Conservation (phyloP, 176 grass and related monocot species). For the Phoenix roebelenii region DNA sequence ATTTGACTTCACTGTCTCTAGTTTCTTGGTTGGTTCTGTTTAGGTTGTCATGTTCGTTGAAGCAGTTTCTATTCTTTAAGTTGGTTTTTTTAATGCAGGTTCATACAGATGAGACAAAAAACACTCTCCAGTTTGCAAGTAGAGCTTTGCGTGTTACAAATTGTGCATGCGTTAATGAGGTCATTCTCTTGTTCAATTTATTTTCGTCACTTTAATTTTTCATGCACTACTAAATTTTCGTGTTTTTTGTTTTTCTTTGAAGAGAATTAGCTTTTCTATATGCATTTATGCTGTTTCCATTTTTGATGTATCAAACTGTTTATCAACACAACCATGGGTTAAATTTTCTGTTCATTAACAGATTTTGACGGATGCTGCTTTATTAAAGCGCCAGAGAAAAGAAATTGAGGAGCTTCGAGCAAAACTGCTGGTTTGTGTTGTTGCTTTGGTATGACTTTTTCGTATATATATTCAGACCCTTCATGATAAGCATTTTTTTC, state of each 20-base stretch:
- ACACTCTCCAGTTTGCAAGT: conserved; percentile 83
- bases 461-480: neutral
- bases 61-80: conserved; percentile 14
- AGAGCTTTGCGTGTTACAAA: conserved; percentile 88
- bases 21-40: too few species aligned
- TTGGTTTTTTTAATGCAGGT: conserved; percentile 27
- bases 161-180: conserved; percentile 85
- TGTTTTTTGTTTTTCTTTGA: neutral
- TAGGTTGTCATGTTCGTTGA: too few species aligned
- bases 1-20: too few species aligned
- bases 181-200: conserved; percentile 16
- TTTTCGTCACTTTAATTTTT: neutral
- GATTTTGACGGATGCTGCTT: conserved; percentile 95
- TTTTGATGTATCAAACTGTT: too few species aligned
- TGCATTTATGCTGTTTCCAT: too few species aligned
- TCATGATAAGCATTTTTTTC: conserved; percentile 12
- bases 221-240: conserved; percentile 1
- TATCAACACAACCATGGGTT: too few species aligned
- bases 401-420: conserved; percentile 88
- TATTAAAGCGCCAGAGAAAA: conserved; percentile 83
- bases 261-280: neutral
- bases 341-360: conserved; percentile 15
- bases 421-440: conserved; percentile 46
- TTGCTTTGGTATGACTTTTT: conserved; percentile 9
- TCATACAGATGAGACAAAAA: conserved; percentile 93